Base-by-base conservation (phyloP, 2,329 filamentous ascomycete species). In the Phoma sp. region DNA sequence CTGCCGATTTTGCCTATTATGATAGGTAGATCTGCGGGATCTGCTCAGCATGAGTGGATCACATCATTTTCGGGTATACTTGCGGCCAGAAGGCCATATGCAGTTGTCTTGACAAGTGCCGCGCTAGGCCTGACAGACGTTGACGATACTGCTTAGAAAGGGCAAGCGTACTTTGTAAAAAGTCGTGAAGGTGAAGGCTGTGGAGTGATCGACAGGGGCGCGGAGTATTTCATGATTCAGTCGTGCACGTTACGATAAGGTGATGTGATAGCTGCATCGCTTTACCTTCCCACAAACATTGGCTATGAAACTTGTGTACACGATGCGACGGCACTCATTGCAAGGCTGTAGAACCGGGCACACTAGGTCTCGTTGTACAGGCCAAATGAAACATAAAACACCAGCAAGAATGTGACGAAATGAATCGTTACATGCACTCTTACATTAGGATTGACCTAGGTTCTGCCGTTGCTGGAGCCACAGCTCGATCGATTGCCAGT, bases 201-300 rank as follows among this genome's bases (percentile, higher is more conserved):
- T 37, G 28, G 29, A 29, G 51, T 15, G 52, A 55, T 55, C 52
- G 52, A 50, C 47, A 56, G 53, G 53, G 53, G 53, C 28, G 42
- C 53, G 39, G 47, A 28, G 38, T 18, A 38, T 32, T 25, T 23
- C 47, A 26, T 25, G 18, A 18, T 17, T 23, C 25, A 37, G n/a
- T 30, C 42, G 37, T 50, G 36, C 42, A 25, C 36, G 23, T 34
- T 45, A 40, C 29, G 20, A n/a, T 4, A 36, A 39, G n/a, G 18
- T 42, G 15, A 14, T 47, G 15, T 18, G 18, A 37, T n/a, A n/a
- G 21, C 23, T 33, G 6, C 20, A 46, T 39, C 39, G 39, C 28
- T 1, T 18, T 11, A 49, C 23, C 18, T 45, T 39, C 39, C 51
- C 20, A n/a, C 9, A 20, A 12, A 42, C 23, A 26, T 10, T 34